Evolutionary conservation across 805 yeast species (phyloP), one percentile per base, ranked within the genome.

Genomic region (Ogataea thermomethanolica): DNA sequence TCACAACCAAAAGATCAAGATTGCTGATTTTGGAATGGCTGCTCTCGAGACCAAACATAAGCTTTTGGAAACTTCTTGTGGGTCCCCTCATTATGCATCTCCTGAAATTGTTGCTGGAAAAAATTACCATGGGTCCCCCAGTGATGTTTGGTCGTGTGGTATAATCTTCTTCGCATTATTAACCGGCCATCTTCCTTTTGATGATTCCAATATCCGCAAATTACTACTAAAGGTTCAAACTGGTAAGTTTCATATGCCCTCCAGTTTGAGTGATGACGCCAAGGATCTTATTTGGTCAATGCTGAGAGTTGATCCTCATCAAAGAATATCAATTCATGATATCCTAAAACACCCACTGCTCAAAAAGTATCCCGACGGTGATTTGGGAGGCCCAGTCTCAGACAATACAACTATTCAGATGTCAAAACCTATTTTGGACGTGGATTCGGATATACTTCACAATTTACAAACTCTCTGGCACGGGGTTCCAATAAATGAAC

Each of bases 11-110:
- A 80, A 78, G 49, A 82, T 85, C 39, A 84, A 84, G 54, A 78
- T 85, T 49, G 93, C 93, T 3, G 95, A 85, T 64, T 85, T 85
- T 56, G 95, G 95, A 40, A 85, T 85, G 95, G 95, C 95, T 21
- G 93, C 93, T 15, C 67, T 85, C 45, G 91, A 85, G 58, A 73
- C 79, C 46, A 78, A 78, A 41, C 86, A 81, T 39, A 76, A 76
- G 58, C 64, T 85, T 39, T 66, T 85, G 38, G 88, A 83, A 59
- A 85, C 95, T 4, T 79, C 87, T 11, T 85, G 95, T 66, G 95
- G 95, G 4, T 82, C 90, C 15, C 95, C 95, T 13, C 95, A 85
- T 65, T 85, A 85, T 61, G 93, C 93, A 6, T 85, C 95, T 2
- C 95, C 95, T 0, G 95, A 85, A 62, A 84, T 85, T 47, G 91